phyloP scores from a whole-genome alignment of 495 filamentous ascomycete species.

The Cairneyella variabilis region DNA sequence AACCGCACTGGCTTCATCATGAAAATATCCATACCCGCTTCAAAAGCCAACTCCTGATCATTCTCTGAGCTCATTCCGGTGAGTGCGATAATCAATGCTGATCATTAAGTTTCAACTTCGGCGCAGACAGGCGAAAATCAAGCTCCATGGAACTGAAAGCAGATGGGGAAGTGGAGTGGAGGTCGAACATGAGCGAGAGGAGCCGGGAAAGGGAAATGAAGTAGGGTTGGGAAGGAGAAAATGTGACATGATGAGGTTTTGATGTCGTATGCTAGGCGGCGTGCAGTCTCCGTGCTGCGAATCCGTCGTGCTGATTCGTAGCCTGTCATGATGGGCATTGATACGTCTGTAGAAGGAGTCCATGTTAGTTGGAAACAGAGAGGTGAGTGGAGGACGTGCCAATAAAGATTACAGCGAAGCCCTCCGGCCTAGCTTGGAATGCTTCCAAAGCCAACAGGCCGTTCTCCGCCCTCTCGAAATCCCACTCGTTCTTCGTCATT shows the following conservation, averaged over 20 bases:
- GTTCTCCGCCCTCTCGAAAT: slow-evolving; percentile 31
- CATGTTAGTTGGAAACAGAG: not conserved
- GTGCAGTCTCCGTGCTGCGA: slow-evolving; percentile 39
- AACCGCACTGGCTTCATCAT: slow-evolving; percentile 63
- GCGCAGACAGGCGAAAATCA: not conserved
- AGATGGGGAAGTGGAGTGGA: slow-evolving; percentile 5
- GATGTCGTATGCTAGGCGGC: slow-evolving; percentile 18
- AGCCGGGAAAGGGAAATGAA: not conserved
- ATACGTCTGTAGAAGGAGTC: slow-evolving; percentile 40
- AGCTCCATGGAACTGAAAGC: not conserved
- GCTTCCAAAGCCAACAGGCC: slow-evolving; percentile 34
- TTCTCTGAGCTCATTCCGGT: slow-evolving; percentile 60
- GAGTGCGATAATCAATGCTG: slow-evolving; percentile 62
- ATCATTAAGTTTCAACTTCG: slow-evolving; percentile 2
- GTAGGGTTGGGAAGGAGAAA: slow-evolving; percentile 1
- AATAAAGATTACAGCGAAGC: slow-evolving; percentile 22
- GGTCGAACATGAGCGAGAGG: not conserved
- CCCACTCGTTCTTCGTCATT: slow-evolving; percentile 28
- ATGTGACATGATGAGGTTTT: slow-evolving; percentile 9
- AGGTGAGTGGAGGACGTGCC: slow-evolving; percentile 3
- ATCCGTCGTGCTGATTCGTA: slow-evolving; percentile 53
- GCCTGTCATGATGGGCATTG: slow-evolving; percentile 63
- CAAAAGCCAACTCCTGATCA: slow-evolving; percentile 58
- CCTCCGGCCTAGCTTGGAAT: slow-evolving; percentile 6
- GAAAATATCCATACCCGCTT: slow-evolving; percentile 63